Evolutionary conservation across 331 rosid genomes (phyloP).

Genomic region (Ulmus americana): DNA sequence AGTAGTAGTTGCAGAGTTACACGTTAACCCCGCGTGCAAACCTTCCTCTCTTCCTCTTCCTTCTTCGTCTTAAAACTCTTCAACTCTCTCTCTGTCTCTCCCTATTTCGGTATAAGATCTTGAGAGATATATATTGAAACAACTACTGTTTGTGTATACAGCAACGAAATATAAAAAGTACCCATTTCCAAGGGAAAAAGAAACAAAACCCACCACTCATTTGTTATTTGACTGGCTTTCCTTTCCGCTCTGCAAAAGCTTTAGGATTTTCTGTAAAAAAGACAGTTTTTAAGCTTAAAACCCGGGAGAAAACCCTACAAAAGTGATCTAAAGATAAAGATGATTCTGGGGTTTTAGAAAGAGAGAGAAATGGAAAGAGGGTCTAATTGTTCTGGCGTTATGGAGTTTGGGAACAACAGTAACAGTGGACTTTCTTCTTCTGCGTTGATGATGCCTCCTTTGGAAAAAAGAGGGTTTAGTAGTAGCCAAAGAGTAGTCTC

Average conservation of each 20-base stretch:
- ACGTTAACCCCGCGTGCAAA: constrained; percentile 34
- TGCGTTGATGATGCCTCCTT: neutral
- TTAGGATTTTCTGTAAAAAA: constrained; percentile 15
- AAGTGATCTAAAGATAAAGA: neutral
- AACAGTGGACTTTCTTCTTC: constrained; percentile 9
- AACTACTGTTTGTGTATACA: constrained; percentile 12
- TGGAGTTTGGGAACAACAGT: constrained; percentile 21
- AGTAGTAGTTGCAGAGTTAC: constrained; percentile 24
- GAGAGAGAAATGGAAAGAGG: neutral
- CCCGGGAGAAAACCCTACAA: constrained; percentile 27
- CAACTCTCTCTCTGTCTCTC: constrained; percentile 10
- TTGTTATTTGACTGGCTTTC: constrained; percentile 3
- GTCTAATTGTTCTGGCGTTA: neutral
- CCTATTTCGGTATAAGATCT: neutral
- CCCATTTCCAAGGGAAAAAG: constrained; percentile 24
- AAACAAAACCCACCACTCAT: neutral
- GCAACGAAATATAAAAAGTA: neutral
- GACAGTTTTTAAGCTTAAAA: constrained; percentile 27
- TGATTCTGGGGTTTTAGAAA: constrained; percentile 1
- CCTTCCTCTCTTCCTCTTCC: neutral
- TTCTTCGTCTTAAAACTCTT: neutral
- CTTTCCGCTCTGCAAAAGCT: neutral
- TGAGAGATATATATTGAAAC: neutral
- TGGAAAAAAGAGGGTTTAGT: constrained; percentile 13
- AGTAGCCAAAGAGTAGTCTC: constrained; percentile 12